These are phyloP conservation scores for Codiaeum variegatum DNA, from an alignment of 441 rosid genomes.

Conservation along the genomic window DNA sequence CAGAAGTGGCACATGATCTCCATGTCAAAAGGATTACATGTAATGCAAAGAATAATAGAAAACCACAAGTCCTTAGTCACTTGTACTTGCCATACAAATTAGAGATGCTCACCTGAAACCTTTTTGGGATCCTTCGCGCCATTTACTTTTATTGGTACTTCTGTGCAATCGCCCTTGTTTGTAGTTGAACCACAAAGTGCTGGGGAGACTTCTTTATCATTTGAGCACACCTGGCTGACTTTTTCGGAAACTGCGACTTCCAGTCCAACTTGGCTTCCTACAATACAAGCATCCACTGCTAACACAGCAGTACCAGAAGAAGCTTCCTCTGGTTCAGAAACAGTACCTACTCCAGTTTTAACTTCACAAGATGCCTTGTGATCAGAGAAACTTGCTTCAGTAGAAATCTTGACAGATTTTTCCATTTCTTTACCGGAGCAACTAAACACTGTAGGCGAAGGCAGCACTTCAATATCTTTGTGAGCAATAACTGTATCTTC, in stretches of 20 bases:
- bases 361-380: constrained; percentile 29
- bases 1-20: neutral
- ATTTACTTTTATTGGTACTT: constrained; percentile 32
- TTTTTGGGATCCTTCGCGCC: constrained; percentile 27
- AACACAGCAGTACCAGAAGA: constrained; percentile 26
- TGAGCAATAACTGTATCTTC: constrained; percentile 28
- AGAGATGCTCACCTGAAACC: constrained; percentile 45
- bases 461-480: constrained; percentile 32
- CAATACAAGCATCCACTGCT: constrained; percentile 31
- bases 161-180: constrained; percentile 31
- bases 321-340: constrained; percentile 27
- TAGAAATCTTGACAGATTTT: constrained; percentile 16
- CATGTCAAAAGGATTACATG: neutral
- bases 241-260: constrained; percentile 24
- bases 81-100: neutral
- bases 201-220: constrained; percentile 28
- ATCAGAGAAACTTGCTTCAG: constrained; percentile 31
- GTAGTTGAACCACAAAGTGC: constrained; percentile 29
- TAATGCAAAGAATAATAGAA: neutral
- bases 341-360: constrained; percentile 27
- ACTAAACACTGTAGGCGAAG: constrained; percentile 22
- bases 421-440: constrained; percentile 30
- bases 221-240: constrained; percentile 29
- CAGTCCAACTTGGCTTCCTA: constrained; percentile 29
- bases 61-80: neutral